Conservation (phyloP, 2,329 filamentous ascomycete species). For the Cryphonectria carpinicola region DNA sequence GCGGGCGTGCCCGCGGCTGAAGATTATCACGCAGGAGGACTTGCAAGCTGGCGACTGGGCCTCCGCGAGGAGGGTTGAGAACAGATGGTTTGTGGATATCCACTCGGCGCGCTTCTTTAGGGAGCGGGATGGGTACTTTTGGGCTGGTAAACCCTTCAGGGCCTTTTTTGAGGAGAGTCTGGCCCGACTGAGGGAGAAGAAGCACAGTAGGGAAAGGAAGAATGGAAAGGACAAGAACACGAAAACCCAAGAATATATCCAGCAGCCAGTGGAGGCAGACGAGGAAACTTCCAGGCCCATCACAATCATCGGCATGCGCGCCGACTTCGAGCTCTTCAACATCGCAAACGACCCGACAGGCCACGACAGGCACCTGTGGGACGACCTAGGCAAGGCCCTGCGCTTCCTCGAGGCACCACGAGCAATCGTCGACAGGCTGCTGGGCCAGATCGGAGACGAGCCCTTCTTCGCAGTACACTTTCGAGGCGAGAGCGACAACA, state of each 20-base stretch:
- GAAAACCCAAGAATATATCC: background rate
- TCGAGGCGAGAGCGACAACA: slow-evolving; percentile 41
- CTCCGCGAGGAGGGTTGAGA: slow-evolving; percentile 30
- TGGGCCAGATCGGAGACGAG: slow-evolving; percentile 32
- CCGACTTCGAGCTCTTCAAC: slow-evolving; percentile 39
- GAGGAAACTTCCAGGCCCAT: slow-evolving; percentile 31
- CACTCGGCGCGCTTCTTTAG: slow-evolving; percentile 33
- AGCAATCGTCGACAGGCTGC: slow-evolving; percentile 32
- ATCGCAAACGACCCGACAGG: slow-evolving; percentile 41
- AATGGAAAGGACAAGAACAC: too few relatives aligned
- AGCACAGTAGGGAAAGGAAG: background rate
- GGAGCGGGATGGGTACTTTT: slow-evolving; percentile 37
- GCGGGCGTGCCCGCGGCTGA: slow-evolving; percentile 39
- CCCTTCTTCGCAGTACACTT: slow-evolving; percentile 41
- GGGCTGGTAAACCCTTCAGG: slow-evolving; percentile 37
- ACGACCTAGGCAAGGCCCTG: slow-evolving; percentile 37
- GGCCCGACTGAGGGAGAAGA: slow-evolving; percentile 17
- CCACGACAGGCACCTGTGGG: slow-evolving; percentile 40
- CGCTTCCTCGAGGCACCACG: slow-evolving; percentile 37
- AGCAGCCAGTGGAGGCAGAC: background rate
- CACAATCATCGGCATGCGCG: slow-evolving; percentile 36
- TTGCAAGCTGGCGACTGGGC: slow-evolving; percentile 23
- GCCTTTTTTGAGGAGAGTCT: slow-evolving; percentile 35
- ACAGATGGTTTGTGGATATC: slow-evolving; percentile 33
- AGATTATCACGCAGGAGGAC: slow-evolving; percentile 36